Percentiles rank a stretch among this genome's conserved stretches.
Conservation (phyloP, 2,329 filamentous ascomycete genomes). For the Phaeosphaeriaceae sp. region DNA sequence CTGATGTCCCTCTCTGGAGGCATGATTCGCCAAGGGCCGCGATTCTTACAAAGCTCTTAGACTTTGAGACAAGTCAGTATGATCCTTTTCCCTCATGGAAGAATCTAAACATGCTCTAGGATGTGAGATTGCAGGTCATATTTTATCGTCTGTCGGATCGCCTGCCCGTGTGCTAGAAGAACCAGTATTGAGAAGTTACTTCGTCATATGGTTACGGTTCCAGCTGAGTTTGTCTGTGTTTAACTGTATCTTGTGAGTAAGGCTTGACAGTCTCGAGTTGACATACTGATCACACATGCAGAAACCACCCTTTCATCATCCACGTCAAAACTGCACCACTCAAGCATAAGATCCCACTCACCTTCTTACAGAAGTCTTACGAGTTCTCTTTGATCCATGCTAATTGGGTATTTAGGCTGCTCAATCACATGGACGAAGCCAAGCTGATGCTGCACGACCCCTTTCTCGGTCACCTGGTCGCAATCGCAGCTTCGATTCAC, state of each 20-base stretch:
- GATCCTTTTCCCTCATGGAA: neutral
- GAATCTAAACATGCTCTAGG: neutral
- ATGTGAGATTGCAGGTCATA: slow-evolving; percentile 8
- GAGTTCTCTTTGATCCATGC: slow-evolving; percentile 11
- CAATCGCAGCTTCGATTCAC: slow-evolving; percentile 13
- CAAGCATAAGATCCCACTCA: slow-evolving; percentile 5
- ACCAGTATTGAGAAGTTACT: slow-evolving; percentile 4
- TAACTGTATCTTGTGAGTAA: slow-evolving; percentile 9
- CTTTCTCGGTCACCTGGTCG: slow-evolving; percentile 11
- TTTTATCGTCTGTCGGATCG: slow-evolving; percentile 3
- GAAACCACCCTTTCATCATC: slow-evolving; percentile 15
- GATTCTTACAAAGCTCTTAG: slow-evolving; percentile 7
- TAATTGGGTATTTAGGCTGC: slow-evolving; percentile 10
- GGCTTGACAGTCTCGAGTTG: neutral
- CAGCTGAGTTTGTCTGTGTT: slow-evolving; percentile 5
- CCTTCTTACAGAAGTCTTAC: slow-evolving; percentile 13
- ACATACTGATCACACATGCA: slow-evolving; percentile 1
- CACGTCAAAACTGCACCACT: slow-evolving; percentile 3
- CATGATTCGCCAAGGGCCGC: slow-evolving; percentile 10
- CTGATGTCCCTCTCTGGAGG: slow-evolving; percentile 9
- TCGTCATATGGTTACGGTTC: slow-evolving; percentile 6
- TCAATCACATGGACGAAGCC: slow-evolving; percentile 10
- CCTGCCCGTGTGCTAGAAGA: slow-evolving; percentile 10
- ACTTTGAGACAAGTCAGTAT: slow-evolving; percentile 8
- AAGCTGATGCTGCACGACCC: slow-evolving; percentile 7